A percentile compares a stretch with the other conserved stretches of the same genome.
Conservation (phyloP, 192 early-diverging fungal genomes). For the Gaertneriomyces semiglobifer region DNA sequence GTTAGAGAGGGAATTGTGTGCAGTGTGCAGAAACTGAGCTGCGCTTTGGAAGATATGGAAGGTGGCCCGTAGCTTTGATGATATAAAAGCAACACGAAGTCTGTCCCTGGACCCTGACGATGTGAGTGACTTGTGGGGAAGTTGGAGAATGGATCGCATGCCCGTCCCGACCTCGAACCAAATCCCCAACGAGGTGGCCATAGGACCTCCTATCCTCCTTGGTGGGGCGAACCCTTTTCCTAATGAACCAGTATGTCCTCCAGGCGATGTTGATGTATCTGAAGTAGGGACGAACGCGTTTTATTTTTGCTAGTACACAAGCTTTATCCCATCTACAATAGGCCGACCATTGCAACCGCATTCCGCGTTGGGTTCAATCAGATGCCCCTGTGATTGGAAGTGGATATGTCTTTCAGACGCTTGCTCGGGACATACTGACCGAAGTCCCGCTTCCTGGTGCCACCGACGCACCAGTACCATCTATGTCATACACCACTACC, state of each 20-base stretch:
- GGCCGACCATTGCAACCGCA: background rate
- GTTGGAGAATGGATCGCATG: background rate
- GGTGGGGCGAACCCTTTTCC: slow-evolving; percentile 1
- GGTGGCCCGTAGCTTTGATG: background rate
- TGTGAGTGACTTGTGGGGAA: background rate
- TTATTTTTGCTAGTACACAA: background rate
- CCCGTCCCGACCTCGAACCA: background rate
- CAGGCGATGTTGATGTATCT: slow-evolving; percentile 1
- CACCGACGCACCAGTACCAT: background rate
- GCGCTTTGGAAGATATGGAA: background rate
- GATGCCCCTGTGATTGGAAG: slow-evolving; percentile 1
- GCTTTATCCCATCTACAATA: background rate
- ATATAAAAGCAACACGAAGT: background rate
- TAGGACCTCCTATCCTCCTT: background rate
- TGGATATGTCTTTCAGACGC: background rate
- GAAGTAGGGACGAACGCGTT: background rate
- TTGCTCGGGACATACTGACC: too few relatives aligned
- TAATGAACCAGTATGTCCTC: background rate
- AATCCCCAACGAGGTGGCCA: background rate
- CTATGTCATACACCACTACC: background rate
- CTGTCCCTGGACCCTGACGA: background rate
- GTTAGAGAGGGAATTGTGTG: too few relatives aligned
- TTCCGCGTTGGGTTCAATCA: background rate
- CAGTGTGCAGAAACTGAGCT: too few relatives aligned
- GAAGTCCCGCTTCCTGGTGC: background rate